Evolutionary conservation across 73 alveolate genomes (phyloP).

Genomic region (Symbiodinium natans): DNA sequence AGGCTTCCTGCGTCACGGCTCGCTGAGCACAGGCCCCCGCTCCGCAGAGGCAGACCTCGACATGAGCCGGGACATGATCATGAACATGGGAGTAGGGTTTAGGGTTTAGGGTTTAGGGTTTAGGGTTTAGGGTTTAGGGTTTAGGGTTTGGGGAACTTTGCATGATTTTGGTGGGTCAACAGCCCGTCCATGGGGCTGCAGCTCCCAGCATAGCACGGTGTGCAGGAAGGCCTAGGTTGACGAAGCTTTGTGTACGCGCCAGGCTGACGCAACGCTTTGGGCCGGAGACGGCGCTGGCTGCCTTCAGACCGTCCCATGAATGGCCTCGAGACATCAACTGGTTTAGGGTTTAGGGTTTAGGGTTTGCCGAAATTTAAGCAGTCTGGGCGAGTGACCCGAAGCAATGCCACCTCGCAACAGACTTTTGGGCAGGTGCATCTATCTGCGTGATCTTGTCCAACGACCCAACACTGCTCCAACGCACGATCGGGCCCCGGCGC

Average conservation of each 20-base stretch:
- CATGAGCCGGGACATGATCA: neutral
- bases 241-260: neutral
- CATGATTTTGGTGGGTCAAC: no score
- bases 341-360: no score
- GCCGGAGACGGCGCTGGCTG: neutral
- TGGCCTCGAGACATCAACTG: no score
- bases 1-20: neutral
- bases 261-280: neutral
- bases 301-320: slow-evolving; percentile 64
- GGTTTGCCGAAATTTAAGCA: neutral
- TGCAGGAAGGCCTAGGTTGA: neutral
- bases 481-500: neutral
- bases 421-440: no score
- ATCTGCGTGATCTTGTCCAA: no score
- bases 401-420: slow-evolving; percentile 4
- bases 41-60: neutral
- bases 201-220: neutral
- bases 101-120: no score
- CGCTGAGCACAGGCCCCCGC: neutral
- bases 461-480: no score
- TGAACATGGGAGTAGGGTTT: neutral
- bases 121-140: no score
- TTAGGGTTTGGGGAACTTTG: no score
- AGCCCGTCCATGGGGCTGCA: neutral
- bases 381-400: neutral